These are phyloP conservation scores for Fusarium chlamydosporum DNA, from an alignment of 2,329 filamentous ascomycete species.

Conservation along the genomic window DNA sequence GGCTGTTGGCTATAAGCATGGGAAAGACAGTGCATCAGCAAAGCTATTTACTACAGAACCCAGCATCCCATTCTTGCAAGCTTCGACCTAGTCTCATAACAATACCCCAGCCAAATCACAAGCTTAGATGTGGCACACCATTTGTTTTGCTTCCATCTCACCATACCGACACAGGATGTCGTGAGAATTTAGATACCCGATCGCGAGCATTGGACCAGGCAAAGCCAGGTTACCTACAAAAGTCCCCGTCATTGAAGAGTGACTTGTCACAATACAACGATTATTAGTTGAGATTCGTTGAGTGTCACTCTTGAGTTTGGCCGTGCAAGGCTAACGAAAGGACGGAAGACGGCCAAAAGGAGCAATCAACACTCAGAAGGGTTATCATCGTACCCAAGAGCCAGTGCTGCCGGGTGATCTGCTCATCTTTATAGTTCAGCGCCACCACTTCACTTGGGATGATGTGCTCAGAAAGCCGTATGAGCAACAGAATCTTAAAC, in stretches of 20 bases:
- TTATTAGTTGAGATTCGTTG: neutral
- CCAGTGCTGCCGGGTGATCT: conserved; percentile 17
- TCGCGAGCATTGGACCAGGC: neutral
- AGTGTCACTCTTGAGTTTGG: neutral
- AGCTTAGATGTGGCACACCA: conserved; percentile 5
- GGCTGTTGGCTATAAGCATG: neutral
- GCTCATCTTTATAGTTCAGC: conserved; percentile 37
- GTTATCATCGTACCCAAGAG: conserved; percentile 17
- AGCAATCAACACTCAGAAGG: conserved; percentile 8
- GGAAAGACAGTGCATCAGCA: too few species aligned
- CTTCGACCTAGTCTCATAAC: neutral
- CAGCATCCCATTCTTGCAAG: too few species aligned
- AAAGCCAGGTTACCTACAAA: conserved; percentile 1
- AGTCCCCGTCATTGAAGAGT: neutral
- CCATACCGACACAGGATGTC: conserved; percentile 49
- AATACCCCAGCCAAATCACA: conserved; percentile 19
- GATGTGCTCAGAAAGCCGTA: conserved; percentile 40
- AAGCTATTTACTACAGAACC: too few species aligned
- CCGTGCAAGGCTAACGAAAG: neutral
- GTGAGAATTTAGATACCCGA: conserved; percentile 28
- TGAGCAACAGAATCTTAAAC: conserved; percentile 38
- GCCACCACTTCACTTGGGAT: conserved; percentile 34
- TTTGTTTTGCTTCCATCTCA: conserved; percentile 45
- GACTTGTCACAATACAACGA: neutral
- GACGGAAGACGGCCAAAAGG: neutral